A percentile compares a stretch with the other conserved stretches of the same genome.
phyloP scores from a whole-genome alignment of 495 filamentous ascomycete species.

The Podospora fimiseda region DNA sequence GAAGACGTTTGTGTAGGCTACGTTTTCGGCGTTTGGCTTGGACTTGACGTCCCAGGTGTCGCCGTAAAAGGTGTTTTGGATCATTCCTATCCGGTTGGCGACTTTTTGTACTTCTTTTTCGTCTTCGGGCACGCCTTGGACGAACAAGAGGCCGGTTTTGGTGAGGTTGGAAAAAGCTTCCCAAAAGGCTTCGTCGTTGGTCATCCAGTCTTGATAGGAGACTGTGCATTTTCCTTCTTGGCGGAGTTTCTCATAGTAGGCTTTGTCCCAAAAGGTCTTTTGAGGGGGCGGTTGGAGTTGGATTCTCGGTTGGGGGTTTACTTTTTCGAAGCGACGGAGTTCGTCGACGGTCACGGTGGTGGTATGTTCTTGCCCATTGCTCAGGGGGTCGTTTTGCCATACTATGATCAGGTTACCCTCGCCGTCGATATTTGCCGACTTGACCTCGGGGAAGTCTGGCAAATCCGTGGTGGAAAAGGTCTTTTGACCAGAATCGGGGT shows the following conservation, averaged over 20 bases:
- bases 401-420: constrained; percentile 45
- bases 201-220: constrained; percentile 66
- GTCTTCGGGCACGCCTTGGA: constrained; percentile 60
- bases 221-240: constrained; percentile 33
- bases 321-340: constrained; percentile 1
- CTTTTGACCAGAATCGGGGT: constrained; percentile 76
- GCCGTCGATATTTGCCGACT: constrained; percentile 19
- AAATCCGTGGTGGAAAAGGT: constrained; percentile 70
- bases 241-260: constrained; percentile 31
- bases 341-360: constrained; percentile 8
- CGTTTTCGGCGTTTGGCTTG: constrained; percentile 73
- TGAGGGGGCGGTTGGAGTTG: constrained; percentile 11
- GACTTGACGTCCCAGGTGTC: constrained; percentile 79
- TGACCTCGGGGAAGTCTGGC: constrained; percentile 44
- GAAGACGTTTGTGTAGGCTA: constrained; percentile 76
- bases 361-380: constrained; percentile 19
- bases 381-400: constrained; percentile 42
- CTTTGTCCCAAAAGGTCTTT: constrained; percentile 19
- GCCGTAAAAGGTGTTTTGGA: constrained; percentile 85
- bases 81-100: constrained; percentile 60
- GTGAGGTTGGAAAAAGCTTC: constrained; percentile 48
- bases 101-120: constrained; percentile 61
- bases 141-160: constrained; percentile 61
- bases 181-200: constrained; percentile 40
- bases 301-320: neutral